phyloP scores from a whole-genome alignment of 768 basidiomycete species.

The Suillus variegatus region DNA sequence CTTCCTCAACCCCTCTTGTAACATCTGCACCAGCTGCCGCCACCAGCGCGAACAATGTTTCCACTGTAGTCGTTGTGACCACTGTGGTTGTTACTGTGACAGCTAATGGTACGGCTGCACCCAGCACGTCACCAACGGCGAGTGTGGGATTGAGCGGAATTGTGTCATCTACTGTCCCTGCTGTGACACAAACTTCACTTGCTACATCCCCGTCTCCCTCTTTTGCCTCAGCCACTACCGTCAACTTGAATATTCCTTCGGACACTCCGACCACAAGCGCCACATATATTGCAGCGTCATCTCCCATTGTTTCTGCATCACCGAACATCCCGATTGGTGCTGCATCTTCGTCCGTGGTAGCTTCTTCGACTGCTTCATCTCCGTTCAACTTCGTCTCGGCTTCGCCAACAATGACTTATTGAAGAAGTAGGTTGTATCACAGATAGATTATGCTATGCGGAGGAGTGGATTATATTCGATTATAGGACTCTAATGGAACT shows the following conservation, averaged over 20 bases:
- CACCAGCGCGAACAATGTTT: slow-evolving; percentile 5
- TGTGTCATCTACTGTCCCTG: neutral
- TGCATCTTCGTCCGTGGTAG: neutral
- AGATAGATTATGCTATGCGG: neutral
- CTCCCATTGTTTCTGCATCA: neutral
- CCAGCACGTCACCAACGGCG: neutral
- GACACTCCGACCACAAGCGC: neutral
- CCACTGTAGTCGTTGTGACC: slow-evolving; percentile 12
- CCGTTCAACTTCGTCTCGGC: slow-evolving; percentile 8
- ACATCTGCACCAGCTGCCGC: slow-evolving; percentile 6
- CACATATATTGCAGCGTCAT: neutral
- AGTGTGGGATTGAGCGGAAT: neutral
- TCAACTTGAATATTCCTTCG: slow-evolving; percentile 13
- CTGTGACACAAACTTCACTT: neutral
- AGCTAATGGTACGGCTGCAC: neutral
- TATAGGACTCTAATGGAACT: neutral
- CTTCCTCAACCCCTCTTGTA: neutral
- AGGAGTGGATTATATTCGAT: neutral
- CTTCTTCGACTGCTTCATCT: slow-evolving; percentile 3
- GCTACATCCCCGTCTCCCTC: neutral
- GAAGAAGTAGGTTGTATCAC: neutral
- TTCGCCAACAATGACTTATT: neutral
- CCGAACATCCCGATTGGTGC: neutral
- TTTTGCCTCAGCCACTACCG: slow-evolving; percentile 8
- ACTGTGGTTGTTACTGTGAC: slow-evolving; percentile 13